Conservation (phyloP, 148 eudicot genomes). For the Silene uniflora region DNA sequence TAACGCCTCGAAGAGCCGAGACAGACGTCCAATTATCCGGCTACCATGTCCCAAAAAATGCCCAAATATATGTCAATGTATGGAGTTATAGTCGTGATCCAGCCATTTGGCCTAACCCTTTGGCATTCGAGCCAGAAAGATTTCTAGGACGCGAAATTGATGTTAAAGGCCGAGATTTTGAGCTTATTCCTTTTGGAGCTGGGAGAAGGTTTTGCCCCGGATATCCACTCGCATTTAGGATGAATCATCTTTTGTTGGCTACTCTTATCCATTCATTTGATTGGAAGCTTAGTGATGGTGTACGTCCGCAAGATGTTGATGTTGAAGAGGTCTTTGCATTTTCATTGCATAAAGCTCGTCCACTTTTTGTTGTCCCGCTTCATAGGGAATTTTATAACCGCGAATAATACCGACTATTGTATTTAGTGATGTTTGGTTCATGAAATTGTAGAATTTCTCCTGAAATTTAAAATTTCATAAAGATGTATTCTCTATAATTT, state of each 20-base stretch:
- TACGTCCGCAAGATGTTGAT: conserved; percentile 18
- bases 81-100: conserved; percentile 27
- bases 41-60: conserved; percentile 19
- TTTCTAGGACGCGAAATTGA: conserved; percentile 22
- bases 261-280: conserved; percentile 26
- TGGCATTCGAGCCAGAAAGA: conserved; percentile 29
- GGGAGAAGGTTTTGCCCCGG: conserved; percentile 27
- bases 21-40: conserved; percentile 19
- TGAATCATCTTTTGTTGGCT: conserved; percentile 16
- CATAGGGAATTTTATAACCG: neutral
- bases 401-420: too few relatives aligned
- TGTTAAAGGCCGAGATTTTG: conserved; percentile 22
- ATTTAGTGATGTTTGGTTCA: too few relatives aligned
- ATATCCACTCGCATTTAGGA: conserved; percentile 12
- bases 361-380: conserved; percentile 18
- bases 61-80: conserved; percentile 28
- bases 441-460: too few relatives aligned
- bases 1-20: conserved; percentile 22
- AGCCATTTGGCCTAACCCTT: conserved; percentile 18
- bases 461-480: too few relatives aligned
- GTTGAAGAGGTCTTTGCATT: conserved; percentile 28
- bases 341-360: conserved; percentile 23
- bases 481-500: too few relatives aligned
- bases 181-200: conserved; percentile 31
- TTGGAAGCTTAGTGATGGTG: conserved; percentile 24